These are phyloP conservation scores for Ballota nigra DNA, from an alignment of 257 asterid species.

Conservation along the genomic window DNA sequence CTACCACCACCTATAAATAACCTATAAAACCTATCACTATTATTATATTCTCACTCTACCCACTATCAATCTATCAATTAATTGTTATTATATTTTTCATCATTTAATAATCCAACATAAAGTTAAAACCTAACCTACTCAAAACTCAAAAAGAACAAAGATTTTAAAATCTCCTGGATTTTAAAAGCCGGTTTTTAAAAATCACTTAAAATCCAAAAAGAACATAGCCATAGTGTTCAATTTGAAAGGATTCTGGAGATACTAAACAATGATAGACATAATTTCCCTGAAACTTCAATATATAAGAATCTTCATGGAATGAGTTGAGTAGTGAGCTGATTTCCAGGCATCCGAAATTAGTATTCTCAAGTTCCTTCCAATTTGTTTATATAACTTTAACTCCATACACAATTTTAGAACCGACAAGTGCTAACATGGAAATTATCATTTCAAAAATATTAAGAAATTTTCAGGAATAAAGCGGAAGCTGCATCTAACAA, in stretches of 20 bases:
- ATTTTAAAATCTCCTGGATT: too few relatives aligned
- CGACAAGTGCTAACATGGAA: slow-evolving; percentile 2
- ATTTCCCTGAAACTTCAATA: neutral
- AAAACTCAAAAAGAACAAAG: too few relatives aligned
- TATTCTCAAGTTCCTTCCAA: slow-evolving; percentile 1
- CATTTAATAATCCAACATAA: too few relatives aligned
- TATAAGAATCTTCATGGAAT: neutral
- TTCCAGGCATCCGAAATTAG: slow-evolving; percentile 1
- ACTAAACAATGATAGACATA: slow-evolving; percentile 8
- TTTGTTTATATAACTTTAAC: neutral
- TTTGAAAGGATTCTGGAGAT: slow-evolving; percentile 8
- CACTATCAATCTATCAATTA: too few relatives aligned
- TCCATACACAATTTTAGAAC: slow-evolving; percentile 13
- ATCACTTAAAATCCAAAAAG: too few relatives aligned
- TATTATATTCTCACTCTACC: too few relatives aligned
- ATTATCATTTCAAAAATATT: slow-evolving; percentile 8
- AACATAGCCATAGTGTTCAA: too few relatives aligned
- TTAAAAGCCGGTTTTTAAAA: too few relatives aligned
- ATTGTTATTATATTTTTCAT: too few relatives aligned
- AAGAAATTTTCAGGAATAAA: slow-evolving; percentile 17
- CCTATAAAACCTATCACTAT: too few relatives aligned
- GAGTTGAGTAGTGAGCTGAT: neutral
- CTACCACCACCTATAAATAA: too few relatives aligned
- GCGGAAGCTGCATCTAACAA: slow-evolving; percentile 16
- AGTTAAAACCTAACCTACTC: too few relatives aligned